Evolutionary conservation across 2,329 filamentous ascomycete genomes (phyloP).

Genomic region (Aspergillus spinulosporus): DNA sequence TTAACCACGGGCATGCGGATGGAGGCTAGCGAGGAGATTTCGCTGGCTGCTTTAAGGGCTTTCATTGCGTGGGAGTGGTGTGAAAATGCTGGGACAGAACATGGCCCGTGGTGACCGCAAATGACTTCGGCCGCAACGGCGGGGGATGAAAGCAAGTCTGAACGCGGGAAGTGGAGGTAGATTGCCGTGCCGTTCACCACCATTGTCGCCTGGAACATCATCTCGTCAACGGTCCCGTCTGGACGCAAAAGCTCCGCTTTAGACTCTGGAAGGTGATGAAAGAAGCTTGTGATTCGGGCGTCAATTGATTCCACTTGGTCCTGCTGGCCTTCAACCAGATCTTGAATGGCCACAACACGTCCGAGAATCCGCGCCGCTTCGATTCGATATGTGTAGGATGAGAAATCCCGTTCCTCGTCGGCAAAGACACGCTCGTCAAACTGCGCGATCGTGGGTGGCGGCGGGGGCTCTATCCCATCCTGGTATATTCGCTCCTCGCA

Average conservation of each 20-base stretch:
- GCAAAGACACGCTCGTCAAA: constrained; percentile 77
- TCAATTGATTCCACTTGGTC: constrained; percentile 62
- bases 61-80: constrained; percentile 68
- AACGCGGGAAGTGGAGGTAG: constrained; percentile 76
- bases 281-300: constrained; percentile 68
- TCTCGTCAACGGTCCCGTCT: constrained; percentile 75
- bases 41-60: constrained; percentile 74
- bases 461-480: constrained; percentile 55
- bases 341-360: constrained; percentile 61
- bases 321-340: constrained; percentile 43
- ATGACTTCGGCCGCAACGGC: constrained; percentile 51
- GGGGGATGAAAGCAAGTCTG: constrained; percentile 63
- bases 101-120: constrained; percentile 42
- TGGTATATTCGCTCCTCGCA: constrained; percentile 73
- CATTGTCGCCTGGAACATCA: constrained; percentile 90
- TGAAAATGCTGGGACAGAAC: constrained; percentile 42
- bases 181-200: constrained; percentile 66
- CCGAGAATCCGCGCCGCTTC: constrained; percentile 77
- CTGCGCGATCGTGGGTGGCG: constrained; percentile 66
- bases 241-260: constrained; percentile 70
- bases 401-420: constrained; percentile 67
- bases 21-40: constrained; percentile 74
- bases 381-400: constrained; percentile 82
- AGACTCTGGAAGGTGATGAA: constrained; percentile 70
- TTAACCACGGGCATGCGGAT: constrained; percentile 58